Base-by-base conservation (phyloP, 768 basidiomycete genomes). In the Brasilioporus rufonigricans region DNA sequence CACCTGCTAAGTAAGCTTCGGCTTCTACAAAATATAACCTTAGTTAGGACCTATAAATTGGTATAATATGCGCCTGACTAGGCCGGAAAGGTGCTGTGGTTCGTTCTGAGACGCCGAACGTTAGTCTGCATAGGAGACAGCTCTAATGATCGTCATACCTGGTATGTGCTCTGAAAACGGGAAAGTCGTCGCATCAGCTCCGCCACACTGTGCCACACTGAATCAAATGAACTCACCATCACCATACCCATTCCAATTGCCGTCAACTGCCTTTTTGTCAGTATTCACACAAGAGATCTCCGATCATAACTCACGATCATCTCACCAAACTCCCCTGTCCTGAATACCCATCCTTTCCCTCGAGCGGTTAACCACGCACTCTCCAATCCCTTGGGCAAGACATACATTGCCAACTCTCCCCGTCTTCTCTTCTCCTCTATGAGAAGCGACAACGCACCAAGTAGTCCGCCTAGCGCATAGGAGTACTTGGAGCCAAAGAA, bases 371-470 rank as follows among this genome's bases (percentile, higher is more conserved):
- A 77, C 94, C 93, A 98, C n/a, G 83, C 82, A 50, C 91, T 91
- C 75, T 98, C 94, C 33, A 98, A 69, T 0, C 83, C 91, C 69
- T 93, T 91, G 5, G 96, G 96, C 24, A 98, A 72, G 2, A 86
- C 87, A 66, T 89, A 93, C 93, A 93, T 91, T 57, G 94, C 93
- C 59, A 98, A 74, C 73, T 98, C 96, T 1, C 83, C 89, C 5
- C 94, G 80, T n/a, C 96, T 78, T 63, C 87, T 80, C 74, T 83
- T 86, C 65, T 92, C 94, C 65, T 98, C 96, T 4, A 95, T 80
- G 53, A 97, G 83, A 45, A 98, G 73, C 9, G 91, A 80, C 12
- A 96, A 61, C 13, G 91, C 93, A 11, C 88, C 77, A 8, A 85
- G 70, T 40, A 91, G 76, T 0, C 94, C 94, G 3, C 83, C 77